Percentiles rank a stretch among this genome's conserved stretches.
phyloP scores from a whole-genome alignment of 176 grass and related monocot species.

The Coix lacrymajobi region DNA sequence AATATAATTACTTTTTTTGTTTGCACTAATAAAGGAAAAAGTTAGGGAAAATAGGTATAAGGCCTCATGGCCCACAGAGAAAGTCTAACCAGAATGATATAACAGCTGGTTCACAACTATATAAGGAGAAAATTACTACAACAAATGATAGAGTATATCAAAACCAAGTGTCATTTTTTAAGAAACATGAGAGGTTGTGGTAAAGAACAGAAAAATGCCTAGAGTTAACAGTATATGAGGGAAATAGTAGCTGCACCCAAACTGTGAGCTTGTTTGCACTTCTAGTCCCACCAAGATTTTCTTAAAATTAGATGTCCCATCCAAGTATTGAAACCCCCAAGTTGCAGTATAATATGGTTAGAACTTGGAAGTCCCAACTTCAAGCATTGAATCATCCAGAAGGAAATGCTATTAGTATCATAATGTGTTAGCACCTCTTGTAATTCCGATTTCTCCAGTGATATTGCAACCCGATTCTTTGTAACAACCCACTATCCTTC shows the following conservation, averaged over 20 bases:
- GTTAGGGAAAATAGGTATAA: neutral
- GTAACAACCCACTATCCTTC: slow-evolving; percentile 70
- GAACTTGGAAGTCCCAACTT: neutral
- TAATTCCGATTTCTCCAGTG: slow-evolving; percentile 97
- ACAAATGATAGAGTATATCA: neutral
- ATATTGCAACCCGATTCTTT: slow-evolving; percentile 87
- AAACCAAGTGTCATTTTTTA: neutral
- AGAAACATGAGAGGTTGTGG: neutral
- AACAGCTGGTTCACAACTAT: neutral
- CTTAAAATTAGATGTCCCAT: neutral
- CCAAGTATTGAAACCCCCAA: neutral
- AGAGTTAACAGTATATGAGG: neutral
- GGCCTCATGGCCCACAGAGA: neutral
- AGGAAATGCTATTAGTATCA: slow-evolving; percentile 4
- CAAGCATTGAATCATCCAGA: neutral
- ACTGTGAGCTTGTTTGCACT: neutral
- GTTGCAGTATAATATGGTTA: slow-evolving; percentile 7
- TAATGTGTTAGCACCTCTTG: slow-evolving; percentile 50
- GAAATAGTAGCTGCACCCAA: neutral
- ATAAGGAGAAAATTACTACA: neutral
- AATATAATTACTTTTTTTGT: slow-evolving; percentile 9
- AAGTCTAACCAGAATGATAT: neutral
- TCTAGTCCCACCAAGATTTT: neutral
- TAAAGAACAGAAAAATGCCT: neutral
- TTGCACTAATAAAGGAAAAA: neutral